Conservation (phyloP, 805 yeast species). For the Kregervanrija delftensis region DNA sequence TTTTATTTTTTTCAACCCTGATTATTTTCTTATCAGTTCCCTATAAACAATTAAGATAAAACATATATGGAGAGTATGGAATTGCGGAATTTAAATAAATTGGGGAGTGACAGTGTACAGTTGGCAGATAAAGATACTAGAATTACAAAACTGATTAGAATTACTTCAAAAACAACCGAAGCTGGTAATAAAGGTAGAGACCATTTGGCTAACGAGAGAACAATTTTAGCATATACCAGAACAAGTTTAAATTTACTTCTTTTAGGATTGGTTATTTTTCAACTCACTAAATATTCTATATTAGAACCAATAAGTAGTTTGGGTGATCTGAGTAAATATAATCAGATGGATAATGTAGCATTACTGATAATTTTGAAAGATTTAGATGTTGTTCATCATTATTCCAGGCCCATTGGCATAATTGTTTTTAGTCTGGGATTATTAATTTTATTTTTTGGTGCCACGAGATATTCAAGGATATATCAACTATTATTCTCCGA, state of each 20-base stretch:
- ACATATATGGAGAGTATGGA: too few relatives aligned
- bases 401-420: slow-evolving; percentile 19
- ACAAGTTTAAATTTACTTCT: slow-evolving; percentile 46
- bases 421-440: slow-evolving; percentile 38
- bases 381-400: slow-evolving; percentile 9
- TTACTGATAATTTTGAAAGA: slow-evolving; percentile 5
- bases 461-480: slow-evolving; percentile 37
- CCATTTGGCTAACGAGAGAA: slow-evolving; percentile 57
- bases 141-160: slow-evolving; percentile 6
- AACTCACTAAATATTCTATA: slow-evolving; percentile 36
- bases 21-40: too few relatives aligned
- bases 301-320: slow-evolving; percentile 7
- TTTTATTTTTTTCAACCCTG: too few relatives aligned
- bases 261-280: slow-evolving; percentile 48
- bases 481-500: slow-evolving; percentile 21
- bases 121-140: background rate
- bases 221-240: slow-evolving; percentile 53
- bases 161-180: slow-evolving; percentile 11
- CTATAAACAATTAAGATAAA: too few relatives aligned
- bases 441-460: slow-evolving; percentile 36
- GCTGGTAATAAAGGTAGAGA: slow-evolving; percentile 37
- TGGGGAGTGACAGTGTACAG: background rate
- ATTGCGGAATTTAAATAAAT: too few relatives aligned
- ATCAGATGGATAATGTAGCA: slow-evolving; percentile 1
- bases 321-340: background rate